Evolutionary conservation across 257 asterid genomes (phyloP).

Genomic region (Dorcoceras hygrometricum): DNA sequence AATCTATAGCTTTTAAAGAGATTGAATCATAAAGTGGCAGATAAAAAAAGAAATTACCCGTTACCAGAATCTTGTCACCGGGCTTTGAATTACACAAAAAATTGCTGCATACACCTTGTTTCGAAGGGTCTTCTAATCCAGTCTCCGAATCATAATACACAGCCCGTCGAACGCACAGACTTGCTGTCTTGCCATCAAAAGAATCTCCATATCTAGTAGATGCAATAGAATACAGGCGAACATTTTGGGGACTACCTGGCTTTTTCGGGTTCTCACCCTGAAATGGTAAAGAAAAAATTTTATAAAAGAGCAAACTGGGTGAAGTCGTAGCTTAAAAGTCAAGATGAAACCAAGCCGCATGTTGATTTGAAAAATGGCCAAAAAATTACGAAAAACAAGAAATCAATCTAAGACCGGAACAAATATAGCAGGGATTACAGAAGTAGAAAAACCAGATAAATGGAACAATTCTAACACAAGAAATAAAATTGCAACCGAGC

Average conservation of each 20-base stretch:
- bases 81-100: conserved; percentile 82
- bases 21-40: neutral
- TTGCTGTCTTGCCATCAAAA: conserved; percentile 89
- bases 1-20: neutral
- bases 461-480: neutral
- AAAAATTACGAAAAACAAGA: neutral
- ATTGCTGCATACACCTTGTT: conserved; percentile 89
- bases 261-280: conserved; percentile 98
- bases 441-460: neutral
- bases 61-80: conserved; percentile 84
- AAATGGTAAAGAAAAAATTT: conserved; percentile 10
- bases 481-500: neutral
- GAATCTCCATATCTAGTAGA: conserved; percentile 87
- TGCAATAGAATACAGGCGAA: conserved; percentile 90
- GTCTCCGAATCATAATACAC: conserved; percentile 88
- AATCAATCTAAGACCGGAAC: neutral
- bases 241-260: conserved; percentile 85
- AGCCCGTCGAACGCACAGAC: conserved; percentile 91
- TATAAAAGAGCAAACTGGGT: neutral
- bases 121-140: conserved; percentile 89
- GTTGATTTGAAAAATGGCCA: neutral
- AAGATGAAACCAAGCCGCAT: neutral
- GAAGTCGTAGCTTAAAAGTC: neutral
- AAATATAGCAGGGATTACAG: neutral
- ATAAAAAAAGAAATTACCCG: conserved; percentile 43